Evolutionary conservation across 192 early-diverging fungal genomes (phyloP).

Genomic region (Piromyces sp.): DNA sequence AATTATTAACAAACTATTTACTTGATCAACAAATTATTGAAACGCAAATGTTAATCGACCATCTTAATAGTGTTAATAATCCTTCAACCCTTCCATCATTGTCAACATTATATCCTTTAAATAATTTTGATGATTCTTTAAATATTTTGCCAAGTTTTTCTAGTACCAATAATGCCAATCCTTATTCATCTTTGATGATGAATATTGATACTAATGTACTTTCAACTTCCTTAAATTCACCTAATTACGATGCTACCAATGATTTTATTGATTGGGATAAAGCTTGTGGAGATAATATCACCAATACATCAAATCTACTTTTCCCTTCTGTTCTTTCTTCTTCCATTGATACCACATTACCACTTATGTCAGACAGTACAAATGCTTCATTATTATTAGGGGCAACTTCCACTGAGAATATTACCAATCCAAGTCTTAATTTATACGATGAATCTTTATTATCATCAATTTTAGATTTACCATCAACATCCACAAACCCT

Average conservation of each 20-base stretch:
- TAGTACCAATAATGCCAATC: neutral
- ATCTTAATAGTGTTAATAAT: neutral
- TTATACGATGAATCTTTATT: too few species aligned
- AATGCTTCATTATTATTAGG: neutral
- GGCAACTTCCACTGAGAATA: neutral
- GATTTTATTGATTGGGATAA: neutral
- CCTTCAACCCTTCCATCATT: neutral
- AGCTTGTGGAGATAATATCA: neutral
- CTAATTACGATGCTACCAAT: neutral
- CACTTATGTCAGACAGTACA: neutral
- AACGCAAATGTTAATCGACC: neutral
- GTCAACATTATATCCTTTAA: neutral
- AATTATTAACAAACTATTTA: neutral
- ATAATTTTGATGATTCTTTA: neutral
- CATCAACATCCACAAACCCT: neutral
- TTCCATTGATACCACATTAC: neutral
- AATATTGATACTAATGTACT: neutral
- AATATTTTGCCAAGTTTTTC: neutral
- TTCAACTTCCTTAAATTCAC: neutral
- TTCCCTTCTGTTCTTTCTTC: too few species aligned
- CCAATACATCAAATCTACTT: neutral
- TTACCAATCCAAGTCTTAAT: too few species aligned
- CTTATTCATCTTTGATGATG: neutral
- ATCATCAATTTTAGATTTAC: too few species aligned
- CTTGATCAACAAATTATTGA: neutral